A percentile compares a stretch with the other conserved stretches of the same genome.
Conservation (phyloP, 495 filamentous ascomycete species). For the Lepidopterella palustris region DNA sequence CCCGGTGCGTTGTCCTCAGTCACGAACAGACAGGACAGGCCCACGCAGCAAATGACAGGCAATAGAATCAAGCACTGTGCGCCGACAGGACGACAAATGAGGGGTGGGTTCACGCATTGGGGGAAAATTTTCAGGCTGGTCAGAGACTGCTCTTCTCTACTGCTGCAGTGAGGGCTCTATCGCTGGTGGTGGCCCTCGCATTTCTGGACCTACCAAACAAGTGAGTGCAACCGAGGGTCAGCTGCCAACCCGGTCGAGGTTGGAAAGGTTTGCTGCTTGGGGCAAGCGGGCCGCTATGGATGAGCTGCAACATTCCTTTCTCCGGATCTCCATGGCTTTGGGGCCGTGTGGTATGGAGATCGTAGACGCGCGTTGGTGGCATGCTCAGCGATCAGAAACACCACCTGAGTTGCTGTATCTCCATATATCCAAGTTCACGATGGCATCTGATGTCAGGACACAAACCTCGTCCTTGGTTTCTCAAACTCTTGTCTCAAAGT, state of each 20-base stretch:
- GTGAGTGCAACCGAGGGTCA: not conserved
- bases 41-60: slow-evolving; percentile 1
- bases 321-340: slow-evolving; percentile 1
- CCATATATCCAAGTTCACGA: too few relatives aligned
- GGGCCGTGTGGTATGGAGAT: not conserved
- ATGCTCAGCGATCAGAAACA: too few relatives aligned
- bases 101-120: not conserved
- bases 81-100: not conserved
- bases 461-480: too few relatives aligned
- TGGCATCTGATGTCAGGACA: too few relatives aligned
- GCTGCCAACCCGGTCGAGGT: not conserved
- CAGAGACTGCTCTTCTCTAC: not conserved
- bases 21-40: not conserved
- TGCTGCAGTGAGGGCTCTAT: not conserved
- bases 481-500: too few relatives aligned
- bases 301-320: not conserved
- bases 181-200: too few relatives aligned
- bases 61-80: not conserved
- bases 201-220: too few relatives aligned
- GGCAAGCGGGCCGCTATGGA: not conserved
- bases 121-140: not conserved
- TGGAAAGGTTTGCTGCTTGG: not conserved
- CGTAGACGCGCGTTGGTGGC: too few relatives aligned
- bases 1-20: not conserved
- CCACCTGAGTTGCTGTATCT: too few relatives aligned